Percentiles rank a stretch among this genome's conserved stretches.
phyloP scores from a whole-genome alignment of 75 land plant species.

The Pinus taeda region DNA sequence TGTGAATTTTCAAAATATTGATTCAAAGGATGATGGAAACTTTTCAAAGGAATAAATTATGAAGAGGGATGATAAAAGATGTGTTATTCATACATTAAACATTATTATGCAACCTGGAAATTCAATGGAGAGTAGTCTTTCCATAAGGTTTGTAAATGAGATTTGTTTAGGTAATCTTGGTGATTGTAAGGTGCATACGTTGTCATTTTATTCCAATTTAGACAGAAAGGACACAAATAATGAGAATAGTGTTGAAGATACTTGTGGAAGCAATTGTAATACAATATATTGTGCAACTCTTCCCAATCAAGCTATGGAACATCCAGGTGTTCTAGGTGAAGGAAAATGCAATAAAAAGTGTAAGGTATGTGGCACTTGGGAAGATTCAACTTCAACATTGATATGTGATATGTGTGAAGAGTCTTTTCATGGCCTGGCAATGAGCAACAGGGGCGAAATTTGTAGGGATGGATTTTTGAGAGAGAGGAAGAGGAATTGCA shows the following conservation, averaged over 20 bases:
- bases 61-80: neutral
- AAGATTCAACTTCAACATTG: conserved; percentile 34
- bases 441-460: too few species aligned
- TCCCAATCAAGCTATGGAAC: neutral
- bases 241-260: neutral
- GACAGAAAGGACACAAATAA: neutral
- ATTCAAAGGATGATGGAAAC: neutral
- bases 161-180: neutral
- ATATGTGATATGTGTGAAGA: conserved; percentile 79
- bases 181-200: neutral
- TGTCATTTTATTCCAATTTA: neutral
- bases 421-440: too few species aligned
- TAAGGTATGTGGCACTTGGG: conserved; percentile 38
- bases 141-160: neutral
- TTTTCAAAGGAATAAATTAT: neutral
- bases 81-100: neutral
- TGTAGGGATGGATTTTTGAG: too few species aligned
- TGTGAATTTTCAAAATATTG: neutral
- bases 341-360: conserved; percentile 21
- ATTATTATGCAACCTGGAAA: neutral
- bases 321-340: conserved; percentile 11
- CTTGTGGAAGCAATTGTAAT: neutral
- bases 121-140: neutral
- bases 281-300: neutral
- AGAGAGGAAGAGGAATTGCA: too few species aligned